Percentiles rank a stretch among this genome's conserved stretches.
Conservation (phyloP, 208 protist genomes). For the Naegleria fowleri region DNA sequence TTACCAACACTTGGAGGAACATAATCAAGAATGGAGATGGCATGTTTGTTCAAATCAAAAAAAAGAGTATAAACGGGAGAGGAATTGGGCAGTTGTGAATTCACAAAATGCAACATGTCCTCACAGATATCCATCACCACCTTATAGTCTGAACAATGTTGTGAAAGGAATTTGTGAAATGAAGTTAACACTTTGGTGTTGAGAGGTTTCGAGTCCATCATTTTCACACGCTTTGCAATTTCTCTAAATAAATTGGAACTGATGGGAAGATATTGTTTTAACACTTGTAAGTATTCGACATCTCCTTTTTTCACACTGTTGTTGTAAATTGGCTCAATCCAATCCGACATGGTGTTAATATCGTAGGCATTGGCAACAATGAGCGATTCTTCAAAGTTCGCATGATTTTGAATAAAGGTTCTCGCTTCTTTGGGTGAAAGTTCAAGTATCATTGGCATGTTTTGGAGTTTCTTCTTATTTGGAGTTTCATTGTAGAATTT, state of each 20-base stretch:
- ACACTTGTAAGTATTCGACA: not conserved
- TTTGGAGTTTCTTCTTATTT: not conserved
- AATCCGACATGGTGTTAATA: not conserved
- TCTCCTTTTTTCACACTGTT: not conserved
- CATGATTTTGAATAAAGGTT: slow-evolving; percentile 4
- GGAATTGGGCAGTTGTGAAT: not conserved
- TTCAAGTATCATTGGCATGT: not conserved
- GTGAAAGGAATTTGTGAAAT: not conserved
- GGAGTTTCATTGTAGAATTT: not conserved
- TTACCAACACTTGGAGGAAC: not conserved
- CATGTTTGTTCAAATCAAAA: not conserved
- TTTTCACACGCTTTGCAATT: not conserved
- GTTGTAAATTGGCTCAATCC: not conserved
- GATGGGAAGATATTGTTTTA: not conserved
- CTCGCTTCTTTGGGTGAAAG: not conserved
- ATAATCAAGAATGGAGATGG: not conserved
- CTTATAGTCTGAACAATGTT: not conserved
- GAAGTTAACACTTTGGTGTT: not conserved
- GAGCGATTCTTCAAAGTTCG: not conserved
- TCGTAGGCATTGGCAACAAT: not conserved
- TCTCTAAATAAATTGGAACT: not conserved
- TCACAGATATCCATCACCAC: not conserved
- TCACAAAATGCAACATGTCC: not conserved
- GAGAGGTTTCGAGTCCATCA: not conserved
- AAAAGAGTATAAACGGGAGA: not conserved